phyloP scores from a whole-genome alignment of 495 filamentous ascomycete species.

The Pseudomonodictys pantanalensis region DNA sequence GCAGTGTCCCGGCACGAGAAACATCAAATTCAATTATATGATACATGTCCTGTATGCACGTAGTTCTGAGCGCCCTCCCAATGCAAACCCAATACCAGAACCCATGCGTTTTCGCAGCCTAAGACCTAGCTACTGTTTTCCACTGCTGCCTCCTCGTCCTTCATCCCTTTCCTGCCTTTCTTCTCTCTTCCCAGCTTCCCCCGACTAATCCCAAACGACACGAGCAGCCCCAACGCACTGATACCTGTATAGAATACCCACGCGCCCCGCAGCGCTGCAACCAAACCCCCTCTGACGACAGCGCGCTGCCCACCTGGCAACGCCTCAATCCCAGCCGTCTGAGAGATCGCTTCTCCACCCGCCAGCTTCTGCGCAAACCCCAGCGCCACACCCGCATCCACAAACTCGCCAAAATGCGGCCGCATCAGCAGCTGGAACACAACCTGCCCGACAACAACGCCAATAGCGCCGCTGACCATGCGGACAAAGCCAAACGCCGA shows the following conservation, averaged over 20 bases:
- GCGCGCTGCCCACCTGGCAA: constrained; percentile 8
- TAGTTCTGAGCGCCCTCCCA: no score
- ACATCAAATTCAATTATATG: no score
- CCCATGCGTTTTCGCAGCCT: no score
- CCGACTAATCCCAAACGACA: constrained; percentile 55
- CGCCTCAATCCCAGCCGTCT: not conserved
- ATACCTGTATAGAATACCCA: constrained; percentile 25
- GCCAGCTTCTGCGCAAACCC: constrained; percentile 17
- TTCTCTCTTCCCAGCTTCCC: constrained; percentile 55
- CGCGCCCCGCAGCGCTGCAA: not conserved
- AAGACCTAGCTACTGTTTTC: no score
- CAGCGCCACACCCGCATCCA: constrained; percentile 2
- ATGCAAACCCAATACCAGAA: no score
- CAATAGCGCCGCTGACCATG: constrained; percentile 31
- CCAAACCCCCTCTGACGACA: constrained; percentile 14
- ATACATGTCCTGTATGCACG: no score
- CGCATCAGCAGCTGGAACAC: constrained; percentile 26
- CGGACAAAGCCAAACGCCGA: constrained; percentile 32
- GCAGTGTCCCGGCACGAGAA: no score
- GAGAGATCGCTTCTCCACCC: constrained; percentile 22
- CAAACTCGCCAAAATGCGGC: constrained; percentile 39
- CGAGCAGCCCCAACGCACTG: constrained; percentile 40
- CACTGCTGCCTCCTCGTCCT: not conserved
- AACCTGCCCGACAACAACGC: constrained; percentile 32
- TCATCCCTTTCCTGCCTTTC: constrained; percentile 43